These are phyloP conservation scores for Termitomyces sp. DNA, from an alignment of 768 basidiomycete genomes.

Conservation along the genomic window DNA sequence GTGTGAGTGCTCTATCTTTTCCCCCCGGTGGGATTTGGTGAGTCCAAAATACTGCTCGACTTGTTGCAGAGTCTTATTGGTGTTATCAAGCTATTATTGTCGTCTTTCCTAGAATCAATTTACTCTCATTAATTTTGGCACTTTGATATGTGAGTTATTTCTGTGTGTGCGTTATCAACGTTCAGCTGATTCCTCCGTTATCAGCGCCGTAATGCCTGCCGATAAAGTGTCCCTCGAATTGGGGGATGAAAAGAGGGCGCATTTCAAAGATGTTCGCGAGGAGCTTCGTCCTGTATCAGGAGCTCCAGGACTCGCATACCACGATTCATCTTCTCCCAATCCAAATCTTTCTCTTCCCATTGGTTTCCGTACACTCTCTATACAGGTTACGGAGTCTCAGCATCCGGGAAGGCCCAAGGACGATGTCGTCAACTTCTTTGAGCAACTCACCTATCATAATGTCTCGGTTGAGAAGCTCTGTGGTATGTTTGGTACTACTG, in stretches of 20 bases:
- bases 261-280: not conserved
- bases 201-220: not conserved
- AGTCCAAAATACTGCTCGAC: not conserved
- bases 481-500: constrained; percentile 5
- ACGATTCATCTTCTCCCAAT: not conserved
- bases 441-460: constrained; percentile 4
- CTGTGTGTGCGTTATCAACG: not conserved
- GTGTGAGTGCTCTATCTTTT: not conserved
- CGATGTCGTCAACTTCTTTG: not conserved
- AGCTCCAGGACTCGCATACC: not conserved
- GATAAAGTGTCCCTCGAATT: not conserved
- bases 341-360: constrained; percentile 4
- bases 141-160: not conserved
- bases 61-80: not conserved
- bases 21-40: not conserved
- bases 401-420: not conserved
- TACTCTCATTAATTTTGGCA: not conserved
- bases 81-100: not conserved
- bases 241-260: not conserved
- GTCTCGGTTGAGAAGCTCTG: constrained; percentile 5
- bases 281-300: not conserved
- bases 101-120: not conserved
- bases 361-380: constrained; percentile 11
- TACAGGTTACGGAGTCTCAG: constrained; percentile 4
- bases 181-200: not conserved